phyloP scores from a whole-genome alignment of 352 stramenopile genomes.

The Globisporangium echinulatum region DNA sequence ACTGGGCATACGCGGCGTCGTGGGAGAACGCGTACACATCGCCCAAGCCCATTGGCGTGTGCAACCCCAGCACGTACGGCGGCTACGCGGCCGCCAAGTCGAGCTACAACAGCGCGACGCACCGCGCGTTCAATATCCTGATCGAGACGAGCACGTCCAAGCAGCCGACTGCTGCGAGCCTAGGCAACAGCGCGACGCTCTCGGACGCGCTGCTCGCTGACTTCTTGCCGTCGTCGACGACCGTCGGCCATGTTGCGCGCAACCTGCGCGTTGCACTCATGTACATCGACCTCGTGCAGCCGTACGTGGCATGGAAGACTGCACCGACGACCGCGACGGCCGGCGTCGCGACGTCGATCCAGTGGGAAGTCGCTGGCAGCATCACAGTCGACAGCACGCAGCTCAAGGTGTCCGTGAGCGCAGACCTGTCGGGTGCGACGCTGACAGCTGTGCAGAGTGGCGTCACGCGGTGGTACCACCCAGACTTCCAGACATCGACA shows the following conservation, averaged over 20 bases:
- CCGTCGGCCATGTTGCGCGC: slow-evolving; percentile 88
- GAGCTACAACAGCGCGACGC: slow-evolving; percentile 84
- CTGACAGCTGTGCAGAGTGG: slow-evolving; percentile 30
- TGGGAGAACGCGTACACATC: slow-evolving; percentile 63
- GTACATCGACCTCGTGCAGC: slow-evolving; percentile 91
- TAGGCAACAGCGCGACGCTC: slow-evolving; percentile 62
- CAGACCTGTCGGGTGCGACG: slow-evolving; percentile 18
- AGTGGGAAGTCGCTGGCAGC: slow-evolving; percentile 51
- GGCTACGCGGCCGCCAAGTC: slow-evolving; percentile 86
- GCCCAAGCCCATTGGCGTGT: slow-evolving; percentile 51
- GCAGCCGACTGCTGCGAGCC: slow-evolving; percentile 39
- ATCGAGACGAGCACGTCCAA: slow-evolving; percentile 92
- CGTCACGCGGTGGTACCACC: slow-evolving; percentile 59
- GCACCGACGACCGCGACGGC: slow-evolving; percentile 13
- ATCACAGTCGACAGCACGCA: slow-evolving; percentile 59
- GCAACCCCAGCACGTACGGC: slow-evolving; percentile 77
- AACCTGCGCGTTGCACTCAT: slow-evolving; percentile 91
- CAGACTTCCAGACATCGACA: slow-evolving; percentile 27
- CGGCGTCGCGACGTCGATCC: slow-evolving; percentile 18
- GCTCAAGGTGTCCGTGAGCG: slow-evolving; percentile 36
- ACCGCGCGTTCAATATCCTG: slow-evolving; percentile 92
- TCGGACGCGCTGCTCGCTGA: slow-evolving; percentile 39
- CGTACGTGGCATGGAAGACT: slow-evolving; percentile 76
- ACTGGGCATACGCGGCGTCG: slow-evolving; percentile 90
- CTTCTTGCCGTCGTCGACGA: slow-evolving; percentile 31